phyloP scores from a whole-genome alignment of 2,329 filamentous ascomycete species.

The Aspergillus alliaceus region DNA sequence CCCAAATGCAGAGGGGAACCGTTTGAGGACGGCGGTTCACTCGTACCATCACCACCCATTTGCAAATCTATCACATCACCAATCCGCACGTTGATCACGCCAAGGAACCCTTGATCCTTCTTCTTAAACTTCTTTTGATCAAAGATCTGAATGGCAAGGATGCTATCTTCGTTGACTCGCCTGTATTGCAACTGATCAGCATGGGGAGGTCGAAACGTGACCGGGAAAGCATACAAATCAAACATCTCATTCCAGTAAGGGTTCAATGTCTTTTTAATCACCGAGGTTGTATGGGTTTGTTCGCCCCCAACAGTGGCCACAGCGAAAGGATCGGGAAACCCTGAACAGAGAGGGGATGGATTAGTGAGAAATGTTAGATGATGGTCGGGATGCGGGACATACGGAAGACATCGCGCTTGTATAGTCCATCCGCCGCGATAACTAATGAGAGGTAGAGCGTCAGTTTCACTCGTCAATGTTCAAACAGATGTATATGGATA shows the following conservation, averaged over 20 bases:
- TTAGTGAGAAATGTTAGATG: slow-evolving; percentile 1
- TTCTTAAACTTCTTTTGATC: slow-evolving; percentile 99
- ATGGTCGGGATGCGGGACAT: slow-evolving; percentile 47
- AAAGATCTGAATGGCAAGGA: slow-evolving; percentile 96
- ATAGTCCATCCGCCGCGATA: slow-evolving; percentile 96
- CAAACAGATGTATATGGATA: too few species aligned
- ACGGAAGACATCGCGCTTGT: slow-evolving; percentile 99
- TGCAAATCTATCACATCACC: slow-evolving; percentile 92
- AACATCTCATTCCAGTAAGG: slow-evolving; percentile 99
- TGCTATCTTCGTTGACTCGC: slow-evolving; percentile 89
- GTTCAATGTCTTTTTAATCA: slow-evolving; percentile 96
- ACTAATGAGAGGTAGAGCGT: slow-evolving; percentile 59
- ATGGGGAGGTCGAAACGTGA: not conserved
- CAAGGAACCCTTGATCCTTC: slow-evolving; percentile 98
- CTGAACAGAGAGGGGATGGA: slow-evolving; percentile 49
- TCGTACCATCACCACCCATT: slow-evolving; percentile 79
- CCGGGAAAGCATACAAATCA: slow-evolving; percentile 69
- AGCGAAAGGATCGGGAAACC: slow-evolving; percentile 96
- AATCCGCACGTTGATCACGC: slow-evolving; percentile 94
- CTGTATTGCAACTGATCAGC: slow-evolving; percentile 49
- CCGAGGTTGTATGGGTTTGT: slow-evolving; percentile 95
- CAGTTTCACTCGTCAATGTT: not conserved
- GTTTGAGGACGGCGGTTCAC: not conserved
- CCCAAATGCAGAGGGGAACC: not conserved
- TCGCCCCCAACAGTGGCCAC: slow-evolving; percentile 97